Evolutionary conservation across 1,284 basidiomycete species (phyloP), one percentile per base, ranked within the genome.

Genomic region (Cryptococcus sp.): DNA sequence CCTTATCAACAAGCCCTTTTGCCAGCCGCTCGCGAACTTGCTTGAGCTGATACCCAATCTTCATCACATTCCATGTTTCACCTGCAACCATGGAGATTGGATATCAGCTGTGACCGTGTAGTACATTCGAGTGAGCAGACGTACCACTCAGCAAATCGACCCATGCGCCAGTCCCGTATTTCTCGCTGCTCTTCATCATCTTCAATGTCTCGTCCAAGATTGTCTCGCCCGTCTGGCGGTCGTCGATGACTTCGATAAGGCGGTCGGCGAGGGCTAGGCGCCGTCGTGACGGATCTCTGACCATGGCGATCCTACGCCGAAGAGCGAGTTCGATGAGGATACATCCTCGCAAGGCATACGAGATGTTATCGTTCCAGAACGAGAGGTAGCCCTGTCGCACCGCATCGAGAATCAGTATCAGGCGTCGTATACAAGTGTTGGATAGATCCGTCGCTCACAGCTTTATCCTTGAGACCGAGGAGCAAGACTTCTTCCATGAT

Each of bases 341-440:
- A 77, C 93, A 96, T 3, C 93, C 93, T 19, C 93, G 85, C 2
- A 97, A 83, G 15, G 93, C 92, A 78, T 97, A 97, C 0, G 92
- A 95, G 66, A 96, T 97, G 79, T 95, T 96, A 82, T 97, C 93
- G 78, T 97, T 97, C 93, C 91, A 95, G 77, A 96, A 95, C 1
- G 91, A 93, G 19, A 95, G 85, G 76, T 94, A 94, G 45, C 91
- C 92, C 89, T 93, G 67, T 1, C 13, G 30, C 45, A 51, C n/a
- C 48, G 15, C 43, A 27, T 19, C 52, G 38, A 41, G 35, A 23
- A 49, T 39, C 52, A 51, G 50, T 45, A n/a, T 22, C 46, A 46
- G 1, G 40, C 42, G 41, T 35, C 30, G 5, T 35, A 8, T 35
- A 35, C 8, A 35, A 4, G 10, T 8, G 47, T 17, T 3, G 16